phyloP scores from a whole-genome alignment of 306 rosid species.

The Nissolia schottii region DNA sequence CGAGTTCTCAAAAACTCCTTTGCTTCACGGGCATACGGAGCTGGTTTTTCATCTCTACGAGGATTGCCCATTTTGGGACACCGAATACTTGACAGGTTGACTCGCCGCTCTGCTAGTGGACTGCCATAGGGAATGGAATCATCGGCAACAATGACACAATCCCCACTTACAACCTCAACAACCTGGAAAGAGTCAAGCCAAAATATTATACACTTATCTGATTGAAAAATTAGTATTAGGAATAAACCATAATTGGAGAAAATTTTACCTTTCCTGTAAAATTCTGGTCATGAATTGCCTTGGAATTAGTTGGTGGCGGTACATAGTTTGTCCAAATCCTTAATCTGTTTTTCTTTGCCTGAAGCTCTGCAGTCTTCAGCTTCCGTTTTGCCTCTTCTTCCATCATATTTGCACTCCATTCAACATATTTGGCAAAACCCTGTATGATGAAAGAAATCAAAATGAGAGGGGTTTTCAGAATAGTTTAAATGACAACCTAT shows the following conservation, averaged over 20 bases:
- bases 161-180: slow-evolving; percentile 90
- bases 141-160: slow-evolving; percentile 75
- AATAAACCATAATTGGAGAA: background rate
- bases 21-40: slow-evolving; percentile 90
- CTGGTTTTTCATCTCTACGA: slow-evolving; percentile 83
- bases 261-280: slow-evolving; percentile 74
- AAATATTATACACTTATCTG: background rate
- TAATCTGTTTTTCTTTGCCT: slow-evolving; percentile 68
- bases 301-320: slow-evolving; percentile 75
- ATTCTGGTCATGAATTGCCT: slow-evolving; percentile 80
- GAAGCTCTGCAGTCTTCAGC: slow-evolving; percentile 70
- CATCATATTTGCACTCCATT: slow-evolving; percentile 91
- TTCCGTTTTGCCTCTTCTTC: slow-evolving; percentile 72
- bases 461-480: background rate
- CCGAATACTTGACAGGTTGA: slow-evolving; percentile 83
- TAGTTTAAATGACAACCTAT: background rate
- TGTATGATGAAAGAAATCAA: slow-evolving; percentile 16
- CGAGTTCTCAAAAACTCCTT: slow-evolving; percentile 84
- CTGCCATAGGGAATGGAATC: slow-evolving; percentile 69
- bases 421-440: slow-evolving; percentile 82
- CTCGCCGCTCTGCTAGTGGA: slow-evolving; percentile 78
- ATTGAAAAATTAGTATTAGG: background rate
- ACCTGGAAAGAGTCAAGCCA: slow-evolving; percentile 44
- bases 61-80: slow-evolving; percentile 89
- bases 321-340: slow-evolving; percentile 75